Base-by-base conservation (phyloP, 2,329 filamentous ascomycete genomes). In the Aspergillus sp. region DNA sequence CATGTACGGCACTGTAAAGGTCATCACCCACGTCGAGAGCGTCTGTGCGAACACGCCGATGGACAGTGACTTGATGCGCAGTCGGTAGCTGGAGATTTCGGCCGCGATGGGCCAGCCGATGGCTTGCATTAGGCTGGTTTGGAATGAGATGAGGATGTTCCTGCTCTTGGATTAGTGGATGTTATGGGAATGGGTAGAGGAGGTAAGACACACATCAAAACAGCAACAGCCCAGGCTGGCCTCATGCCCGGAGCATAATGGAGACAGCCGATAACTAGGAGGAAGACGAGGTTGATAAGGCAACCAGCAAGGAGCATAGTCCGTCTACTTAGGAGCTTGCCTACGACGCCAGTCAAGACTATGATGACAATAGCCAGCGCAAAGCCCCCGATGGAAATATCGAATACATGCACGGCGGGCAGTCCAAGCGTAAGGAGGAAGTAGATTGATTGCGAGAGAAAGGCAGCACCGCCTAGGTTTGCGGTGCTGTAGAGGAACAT, bases 401-500 rank as follows among this genome's bases (percentile, higher is more conserved):
- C 56, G 47, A 63, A 60, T 4, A 61, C 52, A 31, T 63, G 54
- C 19, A 61, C 51, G 11, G 58, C 47, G 23, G 58, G 52, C 14
- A 64, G 55, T 24, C 60, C 62, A 5, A 63, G 55, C 1, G 62
- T 61, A 14, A 63, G 50, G 8, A 64, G 57, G 43, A 64, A 64
- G 43, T 64, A 64, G 14, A 64, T 62, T 4, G 59, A 62, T 52
- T 64, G 62, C 2, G 62, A 52, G 2, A 64, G 58, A 45, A 64
- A 64, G 0, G 58, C 51, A 3, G 41, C 58, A 24, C 62, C 60
- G 14, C 53, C 56, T 3, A 58, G 41, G 46, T 59, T 64, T 19
- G 58, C 40, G 27, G 44, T 55, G 6, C 48, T 56, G 33, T 61
- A 58, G 14, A 64, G 51, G 23, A 61, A 64, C 50, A 56, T 52